Base-by-base conservation (phyloP, 768 basidiomycete genomes). In the Ramaria rubella region DNA sequence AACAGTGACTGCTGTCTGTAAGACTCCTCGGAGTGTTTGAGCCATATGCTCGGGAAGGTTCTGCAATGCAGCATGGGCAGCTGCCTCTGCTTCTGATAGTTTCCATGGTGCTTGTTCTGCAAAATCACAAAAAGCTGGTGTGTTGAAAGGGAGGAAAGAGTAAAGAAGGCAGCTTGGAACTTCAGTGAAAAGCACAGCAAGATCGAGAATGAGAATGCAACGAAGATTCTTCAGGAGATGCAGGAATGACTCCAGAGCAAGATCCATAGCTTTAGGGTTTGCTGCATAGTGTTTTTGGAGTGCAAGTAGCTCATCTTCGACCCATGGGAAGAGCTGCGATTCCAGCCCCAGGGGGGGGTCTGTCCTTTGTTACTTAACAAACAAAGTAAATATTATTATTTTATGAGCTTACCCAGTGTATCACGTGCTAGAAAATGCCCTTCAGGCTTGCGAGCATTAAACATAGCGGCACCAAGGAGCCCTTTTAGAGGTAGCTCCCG, bases 181-280 rank as follows among this genome's bases (percentile, higher is more conserved):
- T 0, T 49, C 27, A 0, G 34, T 24, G 33, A 53, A 71, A 0
- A 74, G 60, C n/a, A 72, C 48, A 2, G 72, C 72, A 1, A 62
- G 58, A 50, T 74, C 72, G 62, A 74, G 70, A 5, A 74, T 62
- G 1, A 74, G 58, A n/a, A 73, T 62, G 1, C 29, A 49, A 8
- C 60, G 64, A 0, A 73, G 50, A 57, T 63, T 62, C 1, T 44
- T 8, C 1, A 75, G 58, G 1, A 72, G 38, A 0, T 52, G 33
- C 1, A 69, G 64, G 50, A 73, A 71, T 21, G 67, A 46, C 8
- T 60, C 61, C 1, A 72, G 59, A 1, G 70, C 61, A 34, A 67
- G 63, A 48, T 69, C 70, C 3, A 46, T 57, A 6, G 62, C 64
- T 12, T 48, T n/a, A n/a, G n/a, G n/a, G n/a, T n/a, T n/a, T n/a